phyloP scores from a whole-genome alignment of 441 rosid genomes.

The Populus hybrid region DNA sequence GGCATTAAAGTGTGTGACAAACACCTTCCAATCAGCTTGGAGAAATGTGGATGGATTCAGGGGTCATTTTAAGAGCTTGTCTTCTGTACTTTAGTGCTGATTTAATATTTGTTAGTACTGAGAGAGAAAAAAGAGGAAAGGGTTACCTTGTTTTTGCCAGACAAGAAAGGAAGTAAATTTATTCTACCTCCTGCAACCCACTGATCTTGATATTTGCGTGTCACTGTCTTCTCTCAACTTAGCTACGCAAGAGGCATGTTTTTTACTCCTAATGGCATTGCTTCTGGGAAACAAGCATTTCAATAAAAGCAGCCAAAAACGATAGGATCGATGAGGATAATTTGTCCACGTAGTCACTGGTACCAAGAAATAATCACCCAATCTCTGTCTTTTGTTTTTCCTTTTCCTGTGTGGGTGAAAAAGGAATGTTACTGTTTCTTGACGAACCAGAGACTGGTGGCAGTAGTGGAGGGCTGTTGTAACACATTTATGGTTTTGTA shows the following conservation, averaged over 20 bases:
- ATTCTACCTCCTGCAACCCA: background rate
- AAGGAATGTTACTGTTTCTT: background rate
- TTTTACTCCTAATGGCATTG: background rate
- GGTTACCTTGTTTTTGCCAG: too few relatives aligned
- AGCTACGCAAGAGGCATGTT: background rate
- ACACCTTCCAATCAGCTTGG: slow-evolving; percentile 40
- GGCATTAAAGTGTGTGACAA: slow-evolving; percentile 32
- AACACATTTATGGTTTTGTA: background rate
- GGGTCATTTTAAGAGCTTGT: background rate
- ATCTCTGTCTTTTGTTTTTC: background rate
- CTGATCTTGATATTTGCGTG: background rate
- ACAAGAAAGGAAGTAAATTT: background rate
- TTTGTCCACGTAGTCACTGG: background rate
- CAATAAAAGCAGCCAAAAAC: background rate
- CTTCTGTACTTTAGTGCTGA: background rate
- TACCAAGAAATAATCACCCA: background rate
- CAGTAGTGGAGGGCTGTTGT: background rate
- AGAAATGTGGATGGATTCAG: slow-evolving; percentile 26
- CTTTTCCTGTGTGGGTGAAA: background rate
- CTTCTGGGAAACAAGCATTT: background rate
- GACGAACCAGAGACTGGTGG: background rate
- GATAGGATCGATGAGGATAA: background rate
- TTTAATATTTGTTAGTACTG: background rate
- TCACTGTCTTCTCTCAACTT: background rate
- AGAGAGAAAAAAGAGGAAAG: background rate